Base-by-base conservation (phyloP, 768 basidiomycete species). In the Boletus sp. region DNA sequence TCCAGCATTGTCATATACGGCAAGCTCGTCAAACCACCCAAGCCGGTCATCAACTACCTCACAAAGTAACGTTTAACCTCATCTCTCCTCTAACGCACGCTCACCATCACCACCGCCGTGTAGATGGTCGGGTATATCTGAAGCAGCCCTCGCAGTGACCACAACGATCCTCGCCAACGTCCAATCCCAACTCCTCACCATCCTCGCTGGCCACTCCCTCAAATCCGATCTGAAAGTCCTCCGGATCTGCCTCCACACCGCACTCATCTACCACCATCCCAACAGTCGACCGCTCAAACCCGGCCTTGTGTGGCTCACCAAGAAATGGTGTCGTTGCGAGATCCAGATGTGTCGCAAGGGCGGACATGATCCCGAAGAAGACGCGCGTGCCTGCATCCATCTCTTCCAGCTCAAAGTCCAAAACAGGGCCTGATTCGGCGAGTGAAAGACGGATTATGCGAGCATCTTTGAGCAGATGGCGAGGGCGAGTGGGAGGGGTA, bases 101-200 rank as follows among this genome's bases (percentile, higher is more conserved):
- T 55, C 44, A 36, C 24, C 20, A 24, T 2, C 7, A 1, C 50
- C 24, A 24, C 24, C 24, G 3, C 24, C 0, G 3, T 50, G 24
- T 3, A 94, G 92, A 64, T 98, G 89, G 86, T 98, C 95, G 18
- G 96, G 96, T 2, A 94, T 99, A 60, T 98, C 94, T 0, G 83
- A 84, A 10, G 84, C 84, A 55, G 78, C 82, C 1, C 81, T 98
- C 2, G 74, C 73, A 0, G 72, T 75, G 1, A 85, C 91, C 0
- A 94, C 85, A 0, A 94, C 91, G 0, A 91, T 91, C 0, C 82
- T 94, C 14, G 71, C 83, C 0, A 77, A 93, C 62, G 89, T 96
- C 7, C 96, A 98, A 73, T 64, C 77, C 0, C 80, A 86, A 52
- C 69, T 96, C 32, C 73, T 92, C 50, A 73, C 78, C 7, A 71